Percentiles rank a stretch among this genome's conserved stretches.
Conservation (phyloP, 2,329 filamentous ascomycete genomes). For the Trichoderma sp. region DNA sequence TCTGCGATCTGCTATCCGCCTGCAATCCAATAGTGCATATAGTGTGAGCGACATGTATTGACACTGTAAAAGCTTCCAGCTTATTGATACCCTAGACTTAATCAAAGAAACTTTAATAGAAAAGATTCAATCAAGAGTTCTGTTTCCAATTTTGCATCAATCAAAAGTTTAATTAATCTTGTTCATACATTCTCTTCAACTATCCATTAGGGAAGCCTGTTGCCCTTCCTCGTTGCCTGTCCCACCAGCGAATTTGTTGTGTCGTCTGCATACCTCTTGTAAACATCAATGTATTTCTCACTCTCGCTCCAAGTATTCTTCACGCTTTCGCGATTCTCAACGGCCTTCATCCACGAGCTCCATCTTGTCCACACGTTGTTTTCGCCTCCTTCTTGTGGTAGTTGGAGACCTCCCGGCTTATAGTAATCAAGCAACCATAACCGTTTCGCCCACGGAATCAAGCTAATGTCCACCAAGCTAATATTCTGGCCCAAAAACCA, state of each 20-base stretch:
- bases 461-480: slow-evolving; percentile 65
- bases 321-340: slow-evolving; percentile 60
- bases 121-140: neutral
- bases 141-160: neutral
- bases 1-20: neutral
- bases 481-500: slow-evolving; percentile 65
- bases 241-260: slow-evolving; percentile 60
- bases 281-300: slow-evolving; percentile 65
- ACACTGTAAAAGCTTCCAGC: neutral
- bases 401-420: slow-evolving; percentile 55
- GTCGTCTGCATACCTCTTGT: slow-evolving; percentile 65
- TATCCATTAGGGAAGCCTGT: slow-evolving; percentile 40
- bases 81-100: neutral
- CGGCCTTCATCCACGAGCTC: slow-evolving; percentile 60
- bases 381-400: slow-evolving; percentile 53
- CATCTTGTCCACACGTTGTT: slow-evolving; percentile 60
- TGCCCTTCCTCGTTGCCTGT: slow-evolving; percentile 61
- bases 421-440: slow-evolving; percentile 74
- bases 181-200: neutral
- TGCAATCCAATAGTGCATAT: neutral
- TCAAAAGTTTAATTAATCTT: too few relatives aligned
- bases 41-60: neutral
- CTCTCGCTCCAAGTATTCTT: slow-evolving; percentile 65
- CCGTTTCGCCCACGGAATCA: slow-evolving; percentile 71
- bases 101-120: neutral